Percentiles rank a stretch among this genome's conserved stretches.
phyloP scores from a whole-genome alignment of 345 rosid genomes.

The Mangifera indica region DNA sequence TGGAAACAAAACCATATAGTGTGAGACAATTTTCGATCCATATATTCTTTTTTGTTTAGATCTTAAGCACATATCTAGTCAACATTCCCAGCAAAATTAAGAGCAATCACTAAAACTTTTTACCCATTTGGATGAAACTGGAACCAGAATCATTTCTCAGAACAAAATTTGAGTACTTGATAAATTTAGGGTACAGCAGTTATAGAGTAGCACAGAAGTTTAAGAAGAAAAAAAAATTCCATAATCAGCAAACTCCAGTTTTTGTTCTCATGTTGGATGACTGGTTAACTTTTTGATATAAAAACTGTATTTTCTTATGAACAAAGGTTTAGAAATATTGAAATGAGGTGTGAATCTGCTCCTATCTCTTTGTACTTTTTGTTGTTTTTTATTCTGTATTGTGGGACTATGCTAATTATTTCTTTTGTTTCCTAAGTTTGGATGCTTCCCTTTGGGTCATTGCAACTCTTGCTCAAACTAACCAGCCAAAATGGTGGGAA shows the following conservation, averaged over 20 bases:
- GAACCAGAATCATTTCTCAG: background rate
- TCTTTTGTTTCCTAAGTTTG: background rate
- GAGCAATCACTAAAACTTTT: background rate
- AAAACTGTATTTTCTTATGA: too few relatives aligned
- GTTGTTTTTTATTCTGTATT: background rate
- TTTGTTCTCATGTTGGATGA: too few relatives aligned
- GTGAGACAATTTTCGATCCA: background rate
- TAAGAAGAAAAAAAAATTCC: background rate
- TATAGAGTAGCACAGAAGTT: background rate
- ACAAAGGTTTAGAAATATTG: too few relatives aligned
- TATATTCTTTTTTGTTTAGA: background rate
- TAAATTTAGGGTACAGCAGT: background rate
- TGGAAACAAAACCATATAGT: background rate
- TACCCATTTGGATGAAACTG: background rate
- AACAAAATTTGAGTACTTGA: constrained; percentile 10
- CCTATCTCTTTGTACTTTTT: background rate
- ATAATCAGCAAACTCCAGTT: background rate
- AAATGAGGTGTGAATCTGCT: background rate
- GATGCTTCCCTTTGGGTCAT: constrained; percentile 44
- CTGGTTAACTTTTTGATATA: too few relatives aligned
- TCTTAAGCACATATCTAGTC: background rate
- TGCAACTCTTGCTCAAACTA: constrained; percentile 65
- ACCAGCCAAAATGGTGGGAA: constrained; percentile 96
- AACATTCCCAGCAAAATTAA: background rate
- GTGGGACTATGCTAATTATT: background rate